Base-by-base conservation (phyloP, 371 early-diverging fungal species). In the Circinella umbellata region DNA sequence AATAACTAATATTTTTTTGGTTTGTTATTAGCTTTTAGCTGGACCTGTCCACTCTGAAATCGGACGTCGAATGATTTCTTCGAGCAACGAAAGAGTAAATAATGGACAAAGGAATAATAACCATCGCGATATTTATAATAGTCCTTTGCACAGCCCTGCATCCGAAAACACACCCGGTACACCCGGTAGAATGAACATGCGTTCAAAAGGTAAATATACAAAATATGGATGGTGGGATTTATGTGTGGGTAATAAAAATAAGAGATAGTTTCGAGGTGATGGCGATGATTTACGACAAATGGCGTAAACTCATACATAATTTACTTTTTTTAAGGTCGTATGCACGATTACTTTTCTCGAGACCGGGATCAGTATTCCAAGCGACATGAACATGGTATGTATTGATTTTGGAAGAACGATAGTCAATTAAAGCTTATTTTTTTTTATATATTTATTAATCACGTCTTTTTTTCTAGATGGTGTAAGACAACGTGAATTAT, bases 31-130 rank as follows among this genome's bases (percentile, higher is more conserved):
- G 85, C 71, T 88, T 42, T 75, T 87, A 49, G 69, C 86, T 62
- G 84, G 86, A 34, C 83, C 87, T 67, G 85, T 86, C 61, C 87
- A 88, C 70, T 82, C 84, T 27, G 82, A 86, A 55, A 70, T 77
- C 15, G 76, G 82, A 46, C 80, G 84, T 63, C 81, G 83, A 60
- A 74, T 75, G 57, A 70, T 73, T 59, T 67, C 49, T 39, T 57
- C 66, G 54, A 72, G 49, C 46, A 64, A 53, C 15, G 72, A 77
- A 66, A 70, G 70, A 48, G 46, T 64, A 57, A 68, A 47, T 42
- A 72, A 66, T 47, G 64, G 57, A 27, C 67, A 71, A 20, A 27
- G 66, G 27, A 65, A 34, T 10, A 60, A 74, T 35, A 54, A 55
- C 39, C 73, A 77, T 63, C 72, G 77, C 15, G 78, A 77, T 36